phyloP scores from a whole-genome alignment of 371 early-diverging fungal species.

The Mortierella sp. region DNA sequence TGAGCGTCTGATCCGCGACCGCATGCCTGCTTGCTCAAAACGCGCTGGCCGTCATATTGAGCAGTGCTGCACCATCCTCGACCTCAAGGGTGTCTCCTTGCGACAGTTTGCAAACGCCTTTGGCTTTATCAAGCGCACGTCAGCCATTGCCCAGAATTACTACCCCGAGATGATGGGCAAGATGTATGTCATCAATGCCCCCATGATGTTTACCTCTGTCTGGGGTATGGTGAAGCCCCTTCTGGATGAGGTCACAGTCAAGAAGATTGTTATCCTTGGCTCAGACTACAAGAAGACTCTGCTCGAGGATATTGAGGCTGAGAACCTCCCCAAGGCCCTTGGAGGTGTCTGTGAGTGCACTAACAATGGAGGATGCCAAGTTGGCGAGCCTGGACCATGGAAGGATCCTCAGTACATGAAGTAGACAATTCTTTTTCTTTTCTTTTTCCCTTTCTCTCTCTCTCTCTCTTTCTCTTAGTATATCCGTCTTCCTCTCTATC shows the following conservation, averaged over 20 bases:
- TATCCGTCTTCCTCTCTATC: too few species aligned
- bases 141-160: slow-evolving; percentile 78
- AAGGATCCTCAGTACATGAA: slow-evolving; percentile 47
- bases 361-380: slow-evolving; percentile 57
- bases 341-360: slow-evolving; percentile 72
- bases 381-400: slow-evolving; percentile 64
- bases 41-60: slow-evolving; percentile 67
- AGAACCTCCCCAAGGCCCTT: slow-evolving; percentile 62
- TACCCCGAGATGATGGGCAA: slow-evolving; percentile 83
- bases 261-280: slow-evolving; percentile 74
- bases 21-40: slow-evolving; percentile 68
- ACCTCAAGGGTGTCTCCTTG: slow-evolving; percentile 73
- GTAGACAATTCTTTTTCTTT: neutral
- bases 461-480: too few species aligned
- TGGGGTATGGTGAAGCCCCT: slow-evolving; percentile 76
- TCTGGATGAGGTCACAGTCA: slow-evolving; percentile 76
- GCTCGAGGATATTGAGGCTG: slow-evolving; percentile 66
- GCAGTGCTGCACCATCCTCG: slow-evolving; percentile 77
- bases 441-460: too few species aligned
- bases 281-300: slow-evolving; percentile 62
- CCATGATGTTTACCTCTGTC: slow-evolving; percentile 74
- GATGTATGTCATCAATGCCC: slow-evolving; percentile 82
- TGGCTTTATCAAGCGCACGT: slow-evolving; percentile 68
- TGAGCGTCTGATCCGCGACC: slow-evolving; percentile 66
- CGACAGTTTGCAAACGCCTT: slow-evolving; percentile 65